Evolutionary conservation across 169 alveolate genomes (phyloP).

Genomic region (Blepharisma undulans): DNA sequence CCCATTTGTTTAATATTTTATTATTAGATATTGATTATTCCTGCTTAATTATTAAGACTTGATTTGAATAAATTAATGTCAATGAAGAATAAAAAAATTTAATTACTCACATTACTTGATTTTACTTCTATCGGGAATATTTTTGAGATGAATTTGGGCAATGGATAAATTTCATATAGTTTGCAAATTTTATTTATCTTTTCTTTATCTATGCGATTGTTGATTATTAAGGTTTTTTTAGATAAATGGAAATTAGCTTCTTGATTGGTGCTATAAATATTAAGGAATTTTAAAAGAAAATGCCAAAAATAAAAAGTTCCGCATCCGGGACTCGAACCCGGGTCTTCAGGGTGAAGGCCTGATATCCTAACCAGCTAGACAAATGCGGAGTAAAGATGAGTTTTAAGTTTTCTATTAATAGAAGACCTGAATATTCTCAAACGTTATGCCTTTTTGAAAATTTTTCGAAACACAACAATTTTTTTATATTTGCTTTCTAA

Average conservation of each 20-base stretch:
- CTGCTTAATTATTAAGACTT: background rate
- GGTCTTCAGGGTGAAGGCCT: constrained; percentile 99
- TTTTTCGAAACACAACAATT: background rate
- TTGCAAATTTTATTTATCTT: background rate
- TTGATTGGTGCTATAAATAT: background rate
- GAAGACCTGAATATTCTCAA: background rate
- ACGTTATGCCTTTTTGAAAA: background rate
- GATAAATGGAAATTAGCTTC: background rate
- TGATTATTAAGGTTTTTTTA: background rate
- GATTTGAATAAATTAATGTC: background rate
- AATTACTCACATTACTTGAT: background rate
- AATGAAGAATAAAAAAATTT: background rate
- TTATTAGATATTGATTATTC: background rate
- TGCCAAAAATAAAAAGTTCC: constrained; percentile 39
- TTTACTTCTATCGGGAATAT: background rate
- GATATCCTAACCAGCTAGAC: constrained; percentile 98
- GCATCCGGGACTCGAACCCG: constrained; percentile 99
- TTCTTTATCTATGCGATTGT: background rate
- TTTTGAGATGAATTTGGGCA: background rate
- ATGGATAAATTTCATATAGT: background rate
- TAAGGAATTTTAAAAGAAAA: background rate
- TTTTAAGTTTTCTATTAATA: background rate
- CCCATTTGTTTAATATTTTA: background rate
- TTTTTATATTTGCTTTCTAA: background rate
- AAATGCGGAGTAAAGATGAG: constrained; percentile 69